phyloP scores from a whole-genome alignment of 306 rosid species.

The Bauhinia variegata region DNA sequence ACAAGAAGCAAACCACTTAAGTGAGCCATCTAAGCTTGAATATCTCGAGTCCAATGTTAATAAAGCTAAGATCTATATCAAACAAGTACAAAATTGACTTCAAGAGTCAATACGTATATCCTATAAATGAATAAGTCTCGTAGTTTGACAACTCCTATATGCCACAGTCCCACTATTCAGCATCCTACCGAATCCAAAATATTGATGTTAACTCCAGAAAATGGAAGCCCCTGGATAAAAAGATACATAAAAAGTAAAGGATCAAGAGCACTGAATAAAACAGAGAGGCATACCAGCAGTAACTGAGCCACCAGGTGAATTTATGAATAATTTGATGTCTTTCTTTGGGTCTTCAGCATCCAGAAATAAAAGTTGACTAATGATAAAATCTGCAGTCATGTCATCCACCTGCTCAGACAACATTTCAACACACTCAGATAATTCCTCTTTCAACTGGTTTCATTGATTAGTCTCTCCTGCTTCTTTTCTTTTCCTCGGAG shows the following conservation, averaged over 20 bases:
- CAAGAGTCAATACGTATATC: slow-evolving; percentile 7
- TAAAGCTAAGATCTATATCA: slow-evolving; percentile 11
- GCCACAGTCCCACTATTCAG: background rate
- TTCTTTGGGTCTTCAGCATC: slow-evolving; percentile 87
- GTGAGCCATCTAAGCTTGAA: background rate
- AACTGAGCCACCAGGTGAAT: slow-evolving; percentile 95
- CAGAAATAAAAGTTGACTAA: slow-evolving; percentile 84
- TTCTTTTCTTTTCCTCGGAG: too few relatives aligned
- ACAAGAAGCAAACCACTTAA: slow-evolving; percentile 23
- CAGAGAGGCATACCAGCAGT: slow-evolving; percentile 72
- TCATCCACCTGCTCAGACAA: slow-evolving; percentile 81
- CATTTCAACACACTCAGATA: slow-evolving; percentile 23
- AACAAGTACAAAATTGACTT: slow-evolving; percentile 17
- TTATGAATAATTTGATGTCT: slow-evolving; percentile 84
- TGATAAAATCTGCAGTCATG: slow-evolving; percentile 81
- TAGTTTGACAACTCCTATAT: background rate
- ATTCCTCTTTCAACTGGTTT: background rate
- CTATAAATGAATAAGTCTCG: background rate
- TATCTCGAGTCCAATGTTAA: background rate
- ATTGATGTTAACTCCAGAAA: background rate
- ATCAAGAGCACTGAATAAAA: slow-evolving; percentile 2
- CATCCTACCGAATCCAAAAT: background rate
- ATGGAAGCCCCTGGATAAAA: background rate
- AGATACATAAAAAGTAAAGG: background rate
- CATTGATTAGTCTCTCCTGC: too few relatives aligned